A percentile compares a stretch with the other conserved stretches of the same genome.
These are phyloP conservation scores for Picochlorum costavermella DNA, from an alignment of 139 green algal genomes.

Conservation along the genomic window DNA sequence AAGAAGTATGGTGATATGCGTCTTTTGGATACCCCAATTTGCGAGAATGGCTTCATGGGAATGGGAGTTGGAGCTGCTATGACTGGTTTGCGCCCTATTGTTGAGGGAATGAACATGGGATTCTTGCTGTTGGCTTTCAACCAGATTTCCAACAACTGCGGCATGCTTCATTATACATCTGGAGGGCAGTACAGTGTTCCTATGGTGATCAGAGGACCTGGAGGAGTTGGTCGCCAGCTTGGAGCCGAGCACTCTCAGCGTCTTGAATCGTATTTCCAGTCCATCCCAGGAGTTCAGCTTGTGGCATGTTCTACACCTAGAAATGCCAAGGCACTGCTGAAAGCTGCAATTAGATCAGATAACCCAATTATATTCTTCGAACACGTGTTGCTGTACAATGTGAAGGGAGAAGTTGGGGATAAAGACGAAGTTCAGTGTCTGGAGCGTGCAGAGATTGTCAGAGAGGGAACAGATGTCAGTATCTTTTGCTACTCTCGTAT, in stretches of 20 bases:
- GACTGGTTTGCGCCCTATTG: constrained; percentile 87
- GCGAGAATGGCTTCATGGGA: constrained; percentile 85
- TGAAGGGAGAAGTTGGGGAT: constrained; percentile 64
- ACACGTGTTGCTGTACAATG: constrained; percentile 95
- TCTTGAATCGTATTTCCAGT: constrained; percentile 96
- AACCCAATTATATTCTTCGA: constrained; percentile 95
- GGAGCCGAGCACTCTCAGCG: constrained; percentile 93
- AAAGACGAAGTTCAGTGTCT: constrained; percentile 68
- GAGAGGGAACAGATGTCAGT: constrained; percentile 73
- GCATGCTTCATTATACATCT: constrained; percentile 95
- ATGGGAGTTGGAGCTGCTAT: constrained; percentile 94
- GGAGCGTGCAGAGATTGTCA: constrained; percentile 73
- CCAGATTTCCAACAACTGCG: constrained; percentile 97
- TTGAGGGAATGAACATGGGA: constrained; percentile 99
- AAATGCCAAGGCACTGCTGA: constrained; percentile 90
- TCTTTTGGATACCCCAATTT: constrained; percentile 93
- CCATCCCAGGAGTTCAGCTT: constrained; percentile 90
- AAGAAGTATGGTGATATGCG: constrained; percentile 95
- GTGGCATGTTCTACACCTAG: constrained; percentile 77
- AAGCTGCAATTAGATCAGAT: constrained; percentile 68
- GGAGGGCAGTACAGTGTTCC: constrained; percentile 93
- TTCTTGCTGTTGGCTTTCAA: constrained; percentile 98
- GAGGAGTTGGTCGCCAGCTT: constrained; percentile 86
- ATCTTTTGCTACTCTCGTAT: constrained; percentile 96
- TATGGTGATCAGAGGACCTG: constrained; percentile 75